Evolutionary conservation across 768 basidiomycete genomes (phyloP).

Genomic region (Clavaria fumosa): DNA sequence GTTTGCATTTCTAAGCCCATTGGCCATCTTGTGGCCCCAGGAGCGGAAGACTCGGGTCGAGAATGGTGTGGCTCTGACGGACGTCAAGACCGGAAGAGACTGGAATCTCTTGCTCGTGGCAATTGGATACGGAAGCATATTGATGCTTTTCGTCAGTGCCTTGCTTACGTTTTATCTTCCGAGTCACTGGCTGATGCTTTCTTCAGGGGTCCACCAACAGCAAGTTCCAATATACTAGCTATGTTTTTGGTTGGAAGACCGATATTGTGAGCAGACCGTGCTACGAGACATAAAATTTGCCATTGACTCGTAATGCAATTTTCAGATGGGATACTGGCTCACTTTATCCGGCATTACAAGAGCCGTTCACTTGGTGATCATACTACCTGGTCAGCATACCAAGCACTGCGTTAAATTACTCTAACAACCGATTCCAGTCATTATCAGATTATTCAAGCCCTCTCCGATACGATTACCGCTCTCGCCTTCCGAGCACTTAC

Average conservation of each 20-base stretch:
- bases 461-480: conserved; percentile 13
- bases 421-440: conserved; percentile 1
- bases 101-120: conserved; percentile 53
- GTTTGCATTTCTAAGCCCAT: conserved; percentile 55
- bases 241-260: conserved; percentile 49
- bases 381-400: conserved; percentile 42
- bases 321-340: conserved; percentile 64
- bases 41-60: no score
- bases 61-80: conserved; percentile 19
- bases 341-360: conserved; percentile 37
- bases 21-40: conserved; percentile 52
- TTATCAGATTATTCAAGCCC: conserved; percentile 36
- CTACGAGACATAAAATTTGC: background rate
- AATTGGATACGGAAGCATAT: conserved; percentile 32
- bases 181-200: background rate
- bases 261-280: conserved; percentile 36
- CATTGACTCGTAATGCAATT: background rate
- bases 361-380: conserved; percentile 35
- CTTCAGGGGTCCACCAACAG: conserved; percentile 38
- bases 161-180: background rate
- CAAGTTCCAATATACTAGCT: conserved; percentile 51
- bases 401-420: background rate
- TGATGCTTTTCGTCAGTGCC: conserved; percentile 30
- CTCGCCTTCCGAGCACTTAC: conserved; percentile 16
- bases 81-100: conserved; percentile 31